Conservation (phyloP, 495 filamentous ascomycete genomes). For the Evernia prunastri region DNA sequence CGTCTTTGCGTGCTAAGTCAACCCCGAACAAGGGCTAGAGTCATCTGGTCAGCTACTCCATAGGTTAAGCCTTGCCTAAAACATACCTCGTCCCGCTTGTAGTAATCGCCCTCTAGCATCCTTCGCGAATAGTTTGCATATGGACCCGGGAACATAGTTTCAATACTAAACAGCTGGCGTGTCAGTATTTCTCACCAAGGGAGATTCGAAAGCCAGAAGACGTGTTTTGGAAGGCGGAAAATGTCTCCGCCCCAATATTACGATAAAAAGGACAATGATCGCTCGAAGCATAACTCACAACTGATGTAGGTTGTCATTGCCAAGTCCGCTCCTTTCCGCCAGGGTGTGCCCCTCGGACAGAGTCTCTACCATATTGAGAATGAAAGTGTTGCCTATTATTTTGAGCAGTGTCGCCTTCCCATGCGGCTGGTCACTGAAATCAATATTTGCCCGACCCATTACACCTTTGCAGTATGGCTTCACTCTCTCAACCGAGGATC, state of each 20-base stretch:
- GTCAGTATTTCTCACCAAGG: too few species aligned
- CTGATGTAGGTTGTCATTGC: constrained; percentile 58
- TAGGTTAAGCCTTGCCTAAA: neutral
- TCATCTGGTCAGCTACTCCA: constrained; percentile 1
- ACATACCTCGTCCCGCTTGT: constrained; percentile 47
- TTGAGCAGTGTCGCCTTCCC: constrained; percentile 62
- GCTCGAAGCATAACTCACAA: too few species aligned
- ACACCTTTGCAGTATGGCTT: constrained; percentile 74
- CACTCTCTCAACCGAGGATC: constrained; percentile 52
- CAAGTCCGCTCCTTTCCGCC: constrained; percentile 76
- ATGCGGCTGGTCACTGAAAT: constrained; percentile 56
- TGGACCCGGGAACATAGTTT: constrained; percentile 51
- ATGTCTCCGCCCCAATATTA: too few species aligned
- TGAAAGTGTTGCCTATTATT: constrained; percentile 79
- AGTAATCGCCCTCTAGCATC: constrained; percentile 71
- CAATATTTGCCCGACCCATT: constrained; percentile 62
- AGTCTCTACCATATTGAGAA: constrained; percentile 74
- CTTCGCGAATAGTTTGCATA: constrained; percentile 63
- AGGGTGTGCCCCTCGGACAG: constrained; percentile 69
- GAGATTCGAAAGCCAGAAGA: too few species aligned
- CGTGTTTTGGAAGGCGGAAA: too few species aligned
- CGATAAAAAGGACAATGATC: too few species aligned
- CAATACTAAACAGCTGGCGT: too few species aligned
- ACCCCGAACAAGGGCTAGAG: constrained; percentile 76
- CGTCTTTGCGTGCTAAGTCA: constrained; percentile 81